Percentiles rank a stretch among this genome's conserved stretches.
phyloP scores from a whole-genome alignment of 2,329 filamentous ascomycete genomes.

The Exophiala alcalophila region DNA sequence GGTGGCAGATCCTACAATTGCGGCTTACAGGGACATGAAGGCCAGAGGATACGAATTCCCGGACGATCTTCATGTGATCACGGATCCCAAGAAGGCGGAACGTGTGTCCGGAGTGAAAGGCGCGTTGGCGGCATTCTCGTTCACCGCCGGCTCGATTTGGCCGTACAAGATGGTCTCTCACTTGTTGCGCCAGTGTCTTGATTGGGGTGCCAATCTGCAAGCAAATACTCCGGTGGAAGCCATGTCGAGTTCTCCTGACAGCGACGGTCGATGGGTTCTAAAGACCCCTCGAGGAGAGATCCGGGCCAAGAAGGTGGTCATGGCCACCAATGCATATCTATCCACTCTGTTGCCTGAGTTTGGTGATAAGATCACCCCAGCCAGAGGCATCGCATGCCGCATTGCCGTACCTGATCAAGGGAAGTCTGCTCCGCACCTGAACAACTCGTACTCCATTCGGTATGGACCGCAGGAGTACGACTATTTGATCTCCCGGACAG shows the following conservation, averaged over 20 bases:
- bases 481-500: conserved; percentile 62
- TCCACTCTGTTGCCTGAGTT: conserved; percentile 69
- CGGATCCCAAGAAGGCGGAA: conserved; percentile 25
- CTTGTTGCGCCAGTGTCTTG: conserved; percentile 61
- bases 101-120: conserved; percentile 39
- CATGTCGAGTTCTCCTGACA: conserved; percentile 31
- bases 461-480: conserved; percentile 61
- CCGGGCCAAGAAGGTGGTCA: conserved; percentile 60
- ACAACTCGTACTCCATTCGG: conserved; percentile 60
- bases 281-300: conserved; percentile 71
- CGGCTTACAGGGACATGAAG: conserved; percentile 33
- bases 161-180: conserved; percentile 80
- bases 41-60: conserved; percentile 31
- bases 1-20: conserved; percentile 35
- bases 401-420: conserved; percentile 44
- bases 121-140: conserved; percentile 36
- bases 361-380: conserved; percentile 70
- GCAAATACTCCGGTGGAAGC: conserved; percentile 49
- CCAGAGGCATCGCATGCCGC: conserved; percentile 54
- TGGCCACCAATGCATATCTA: conserved; percentile 83
- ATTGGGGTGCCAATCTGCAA: conserved; percentile 52
- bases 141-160: conserved; percentile 37
- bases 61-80: conserved; percentile 31
- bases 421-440: conserved; percentile 32
- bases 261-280: conserved; percentile 55